phyloP scores from a whole-genome alignment of 768 basidiomycete species.

The Kwoniella mangroviensis region DNA sequence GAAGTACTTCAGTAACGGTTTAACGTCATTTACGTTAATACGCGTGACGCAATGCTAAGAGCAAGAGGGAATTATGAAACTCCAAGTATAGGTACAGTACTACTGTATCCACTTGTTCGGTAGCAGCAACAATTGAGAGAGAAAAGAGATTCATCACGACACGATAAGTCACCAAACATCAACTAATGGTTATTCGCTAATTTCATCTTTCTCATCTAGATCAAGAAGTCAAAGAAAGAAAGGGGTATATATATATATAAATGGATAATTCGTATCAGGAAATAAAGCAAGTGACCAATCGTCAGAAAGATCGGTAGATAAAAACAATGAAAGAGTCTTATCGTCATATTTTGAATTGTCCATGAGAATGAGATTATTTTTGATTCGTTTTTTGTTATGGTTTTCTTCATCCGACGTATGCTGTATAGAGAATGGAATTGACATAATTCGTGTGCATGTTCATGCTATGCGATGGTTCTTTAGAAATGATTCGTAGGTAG shows the following conservation, averaged over 20 bases:
- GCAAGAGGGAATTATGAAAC: not conserved
- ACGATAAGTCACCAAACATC: not conserved
- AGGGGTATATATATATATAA: not conserved
- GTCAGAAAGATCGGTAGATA: not conserved
- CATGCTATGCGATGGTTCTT: not conserved
- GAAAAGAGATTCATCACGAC: not conserved
- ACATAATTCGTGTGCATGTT: slow-evolving; percentile 2
- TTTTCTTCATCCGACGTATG: not conserved
- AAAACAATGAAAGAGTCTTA: not conserved
- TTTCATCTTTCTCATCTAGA: not conserved
- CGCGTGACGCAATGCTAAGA: not conserved
- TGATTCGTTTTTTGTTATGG: too few relatives aligned
- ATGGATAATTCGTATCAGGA: not conserved
- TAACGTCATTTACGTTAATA: slow-evolving; percentile 5
- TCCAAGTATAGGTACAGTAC: too few relatives aligned
- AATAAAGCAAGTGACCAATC: not conserved
- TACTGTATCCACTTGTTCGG: not conserved
- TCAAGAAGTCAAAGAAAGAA: not conserved
- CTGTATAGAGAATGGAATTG: not conserved
- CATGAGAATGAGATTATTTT: too few relatives aligned
- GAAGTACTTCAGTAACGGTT: not conserved
- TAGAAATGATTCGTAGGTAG: not conserved
- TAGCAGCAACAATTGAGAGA: too few relatives aligned
- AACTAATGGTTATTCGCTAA: too few relatives aligned
- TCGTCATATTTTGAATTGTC: too few relatives aligned